Evolutionary conservation across 75 land plant species (phyloP), one percentile per base, ranked within the genome.

Genomic region (Adiantum capillusveneris): DNA sequence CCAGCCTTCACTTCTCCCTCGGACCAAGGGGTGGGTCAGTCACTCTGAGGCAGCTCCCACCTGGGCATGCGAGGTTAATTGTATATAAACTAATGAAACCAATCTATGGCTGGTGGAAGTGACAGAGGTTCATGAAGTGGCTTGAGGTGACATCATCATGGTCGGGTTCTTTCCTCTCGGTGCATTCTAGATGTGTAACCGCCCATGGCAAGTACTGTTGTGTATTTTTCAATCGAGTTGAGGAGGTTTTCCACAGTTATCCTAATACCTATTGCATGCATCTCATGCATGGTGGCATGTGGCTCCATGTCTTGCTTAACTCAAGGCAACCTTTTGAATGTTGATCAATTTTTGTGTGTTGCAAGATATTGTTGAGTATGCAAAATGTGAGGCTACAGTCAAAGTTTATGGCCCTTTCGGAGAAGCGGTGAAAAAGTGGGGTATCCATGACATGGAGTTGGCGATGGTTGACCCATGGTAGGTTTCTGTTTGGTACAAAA

Each of bases 381-480:
- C 98, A 44, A 81, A 88, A 67, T 94, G 98, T 78, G 98, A 94
- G 74, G 90, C 98, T 44, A 73, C 71, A 53, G 95, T 94, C 20
- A 94, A 94, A 62, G 84, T 66, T 19, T 86, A 68, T 53, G 75
- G 77, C 37, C 91, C 91, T 25, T 94, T 94, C 49, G 66, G 34
- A 50, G 98, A 94, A 49, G 98, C 98, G 51, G 86, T 94, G 98
- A 86, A 78, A 66, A 94, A 80, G 72, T 81, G 98, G 57, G 98
- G 98, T 17, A 74, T 94, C 31, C 91, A 90, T 31, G 93, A 94
- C 62, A 86, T 94, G 98, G 98, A 94, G 67, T 81, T 94, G 25
- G 98, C 90, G 36, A 94, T 94, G 98, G 96, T 90, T 49, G 98
- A 94, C 67, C 68, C 98, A 36, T 94, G 98, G 98, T 93, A 37